These are phyloP conservation scores for Penicillium sp. DNA, from an alignment of 2,329 filamentous ascomycete genomes.

Conservation along the genomic window DNA sequence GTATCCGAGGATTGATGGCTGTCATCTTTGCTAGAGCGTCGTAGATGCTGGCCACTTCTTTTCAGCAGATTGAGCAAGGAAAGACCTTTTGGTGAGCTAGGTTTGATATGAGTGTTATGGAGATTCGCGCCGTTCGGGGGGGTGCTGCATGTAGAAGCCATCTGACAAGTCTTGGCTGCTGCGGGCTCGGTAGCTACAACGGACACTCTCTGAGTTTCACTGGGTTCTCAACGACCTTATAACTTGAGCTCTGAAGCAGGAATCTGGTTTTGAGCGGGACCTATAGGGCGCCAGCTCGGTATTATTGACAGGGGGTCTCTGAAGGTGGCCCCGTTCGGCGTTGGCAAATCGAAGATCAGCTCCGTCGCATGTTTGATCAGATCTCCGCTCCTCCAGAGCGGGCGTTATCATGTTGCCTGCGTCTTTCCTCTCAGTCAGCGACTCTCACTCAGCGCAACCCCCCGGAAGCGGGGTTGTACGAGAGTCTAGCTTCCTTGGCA, in stretches of 20 bases:
- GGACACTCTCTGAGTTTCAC: not conserved
- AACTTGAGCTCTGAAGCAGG: not conserved
- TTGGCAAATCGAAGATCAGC: conserved; percentile 1
- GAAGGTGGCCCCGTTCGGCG: too few species aligned
- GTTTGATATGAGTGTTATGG: not conserved
- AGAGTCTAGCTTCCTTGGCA: conserved; percentile 13
- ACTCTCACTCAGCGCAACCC: not conserved
- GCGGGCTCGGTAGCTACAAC: not conserved
- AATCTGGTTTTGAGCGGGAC: not conserved
- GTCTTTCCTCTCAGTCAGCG: not conserved
- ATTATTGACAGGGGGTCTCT: not conserved
- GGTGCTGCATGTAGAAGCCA: not conserved
- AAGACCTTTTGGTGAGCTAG: not conserved
- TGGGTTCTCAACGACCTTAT: not conserved
- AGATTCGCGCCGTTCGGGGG: not conserved
- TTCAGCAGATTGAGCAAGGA: conserved; percentile 5
- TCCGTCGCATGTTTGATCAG: not conserved
- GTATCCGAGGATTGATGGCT: not conserved
- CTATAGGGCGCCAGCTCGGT: not conserved
- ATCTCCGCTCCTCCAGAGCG: conserved; percentile 5
- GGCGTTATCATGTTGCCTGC: conserved; percentile 2
- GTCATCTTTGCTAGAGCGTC: conserved; percentile 6
- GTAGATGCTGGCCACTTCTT: conserved; percentile 7
- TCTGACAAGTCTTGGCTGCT: not conserved
- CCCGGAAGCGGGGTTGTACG: conserved; percentile 9